Evolutionary conservation across 2,329 filamentous ascomycete genomes (phyloP).

Genomic region (Sarocladiaceae sp.): DNA sequence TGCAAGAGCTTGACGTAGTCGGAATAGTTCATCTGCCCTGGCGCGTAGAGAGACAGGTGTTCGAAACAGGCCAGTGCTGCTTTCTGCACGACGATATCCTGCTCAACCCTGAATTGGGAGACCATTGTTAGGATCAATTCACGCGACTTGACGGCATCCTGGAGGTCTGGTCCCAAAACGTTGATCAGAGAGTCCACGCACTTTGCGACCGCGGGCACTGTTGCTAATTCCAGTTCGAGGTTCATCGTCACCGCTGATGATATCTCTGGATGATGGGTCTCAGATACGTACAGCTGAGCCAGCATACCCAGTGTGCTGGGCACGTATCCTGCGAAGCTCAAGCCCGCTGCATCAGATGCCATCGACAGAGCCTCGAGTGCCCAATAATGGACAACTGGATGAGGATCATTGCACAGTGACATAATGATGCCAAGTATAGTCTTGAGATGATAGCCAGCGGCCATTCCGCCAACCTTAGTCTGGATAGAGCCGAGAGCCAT

Average conservation of each 20-base stretch:
- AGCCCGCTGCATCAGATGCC: conserved; percentile 85
- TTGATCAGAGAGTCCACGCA: conserved; percentile 96
- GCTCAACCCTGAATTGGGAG: conserved; percentile 73
- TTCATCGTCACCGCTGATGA: conserved; percentile 80
- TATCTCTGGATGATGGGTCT: conserved; percentile 85
- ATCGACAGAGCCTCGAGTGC: conserved; percentile 82
- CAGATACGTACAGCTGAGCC: conserved; percentile 85
- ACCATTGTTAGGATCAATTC: conserved; percentile 88
- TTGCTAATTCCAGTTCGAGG: conserved; percentile 79
- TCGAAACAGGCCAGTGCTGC: conserved; percentile 82
- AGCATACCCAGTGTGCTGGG: conserved; percentile 90
- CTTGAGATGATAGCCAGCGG: conserved; percentile 91
- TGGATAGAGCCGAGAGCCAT: conserved; percentile 92
- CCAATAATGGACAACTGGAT: conserved; percentile 95
- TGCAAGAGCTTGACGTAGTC: conserved; percentile 83
- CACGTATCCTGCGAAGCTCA: conserved; percentile 89
- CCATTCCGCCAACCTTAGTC: conserved; percentile 94
- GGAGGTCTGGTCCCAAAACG: conserved; percentile 89
- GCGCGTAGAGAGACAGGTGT: conserved; percentile 87
- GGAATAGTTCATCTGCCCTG: conserved; percentile 77
- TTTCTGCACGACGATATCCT: conserved; percentile 64
- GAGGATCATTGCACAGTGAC: conserved; percentile 92
- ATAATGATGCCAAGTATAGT: conserved; percentile 98
- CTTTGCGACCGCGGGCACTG: conserved; percentile 76
- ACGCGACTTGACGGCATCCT: conserved; percentile 86